Evolutionary conservation across 768 basidiomycete species (phyloP).

Genomic region (Lentinula lateritia): DNA sequence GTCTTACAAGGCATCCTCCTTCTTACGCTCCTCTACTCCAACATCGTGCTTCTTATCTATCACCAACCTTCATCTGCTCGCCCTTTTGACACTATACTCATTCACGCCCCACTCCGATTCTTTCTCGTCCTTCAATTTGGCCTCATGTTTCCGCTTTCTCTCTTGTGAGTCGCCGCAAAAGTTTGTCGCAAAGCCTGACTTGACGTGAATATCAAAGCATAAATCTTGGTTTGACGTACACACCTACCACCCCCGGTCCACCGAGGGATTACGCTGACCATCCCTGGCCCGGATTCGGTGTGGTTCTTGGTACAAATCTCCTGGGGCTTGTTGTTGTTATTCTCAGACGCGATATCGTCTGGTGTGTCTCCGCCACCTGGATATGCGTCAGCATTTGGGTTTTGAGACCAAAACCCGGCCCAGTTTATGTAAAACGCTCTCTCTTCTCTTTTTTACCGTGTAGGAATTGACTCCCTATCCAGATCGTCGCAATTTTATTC

Average conservation of each 20-base stretch:
- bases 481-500: slow-evolving; percentile 5
- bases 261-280: slow-evolving; percentile 53
- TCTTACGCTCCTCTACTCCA: slow-evolving; percentile 71
- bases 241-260: slow-evolving; percentile 34
- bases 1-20: slow-evolving; percentile 68
- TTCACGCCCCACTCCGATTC: slow-evolving; percentile 83
- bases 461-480: neutral
- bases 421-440: slow-evolving; percentile 50
- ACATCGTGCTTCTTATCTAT: slow-evolving; percentile 71
- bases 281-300: slow-evolving; percentile 69
- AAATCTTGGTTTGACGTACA: slow-evolving; percentile 59
- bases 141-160: slow-evolving; percentile 53
- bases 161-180: slow-evolving; percentile 40
- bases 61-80: slow-evolving; percentile 51
- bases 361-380: slow-evolving; percentile 74
- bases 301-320: slow-evolving; percentile 60
- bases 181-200: neutral
- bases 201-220: slow-evolving; percentile 37
- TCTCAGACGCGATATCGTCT: slow-evolving; percentile 62
- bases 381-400: slow-evolving; percentile 62
- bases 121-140: slow-evolving; percentile 51
- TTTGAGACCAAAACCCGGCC: slow-evolving; percentile 53
- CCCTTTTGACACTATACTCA: slow-evolving; percentile 75
- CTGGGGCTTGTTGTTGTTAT: slow-evolving; percentile 50
- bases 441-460: neutral